Conservation (phyloP, 352 stramenopile genomes). For the Globisporangium camurandrum region DNA sequence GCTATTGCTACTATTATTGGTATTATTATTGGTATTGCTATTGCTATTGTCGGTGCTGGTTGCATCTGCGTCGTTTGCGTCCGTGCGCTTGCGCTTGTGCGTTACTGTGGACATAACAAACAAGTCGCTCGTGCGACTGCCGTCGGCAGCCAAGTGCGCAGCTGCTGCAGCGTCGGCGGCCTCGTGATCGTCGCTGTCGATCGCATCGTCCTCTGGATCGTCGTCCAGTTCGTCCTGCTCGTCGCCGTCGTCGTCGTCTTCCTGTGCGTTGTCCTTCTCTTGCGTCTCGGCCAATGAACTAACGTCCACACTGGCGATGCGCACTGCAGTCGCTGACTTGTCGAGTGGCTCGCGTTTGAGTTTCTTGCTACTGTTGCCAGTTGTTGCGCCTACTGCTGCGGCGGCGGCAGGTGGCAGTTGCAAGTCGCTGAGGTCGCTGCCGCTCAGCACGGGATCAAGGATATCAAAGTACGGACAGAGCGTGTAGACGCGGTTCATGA, state of each 20-base stretch:
- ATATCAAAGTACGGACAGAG: constrained; percentile 11
- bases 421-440: constrained; percentile 1
- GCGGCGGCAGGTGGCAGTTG: neutral
- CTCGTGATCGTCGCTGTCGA: too few relatives aligned
- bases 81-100: neutral
- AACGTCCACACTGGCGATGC: neutral
- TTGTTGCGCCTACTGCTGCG: too few relatives aligned
- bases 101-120: neutral
- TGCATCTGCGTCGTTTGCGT: neutral
- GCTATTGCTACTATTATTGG: too few relatives aligned
- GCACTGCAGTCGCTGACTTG: neutral
- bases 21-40: neutral
- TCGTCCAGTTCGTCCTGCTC: neutral
- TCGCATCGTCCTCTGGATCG: neutral
- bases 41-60: neutral
- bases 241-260: neutral
- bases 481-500: constrained; percentile 8
- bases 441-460: constrained; percentile 8
- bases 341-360: neutral
- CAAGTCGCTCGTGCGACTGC: neutral
- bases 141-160: too few relatives aligned
- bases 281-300: too few relatives aligned
- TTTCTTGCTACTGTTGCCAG: neutral
- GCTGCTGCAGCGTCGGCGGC: too few relatives aligned
- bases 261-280: too few relatives aligned